Conservation (phyloP, 1,139 yeast species). For the Lodderomyces elongisporus region DNA sequence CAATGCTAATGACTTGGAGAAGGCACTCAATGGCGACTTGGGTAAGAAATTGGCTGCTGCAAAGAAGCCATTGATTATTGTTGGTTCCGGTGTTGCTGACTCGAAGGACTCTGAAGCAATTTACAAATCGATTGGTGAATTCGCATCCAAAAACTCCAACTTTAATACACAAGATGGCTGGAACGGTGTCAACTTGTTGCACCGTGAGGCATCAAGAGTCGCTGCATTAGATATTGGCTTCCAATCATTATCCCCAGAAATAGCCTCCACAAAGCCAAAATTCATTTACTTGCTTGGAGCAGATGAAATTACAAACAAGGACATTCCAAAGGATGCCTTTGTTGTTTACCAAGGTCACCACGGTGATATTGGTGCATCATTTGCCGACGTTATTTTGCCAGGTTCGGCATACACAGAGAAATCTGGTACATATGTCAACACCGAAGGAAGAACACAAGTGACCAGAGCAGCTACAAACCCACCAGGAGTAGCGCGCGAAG, state of each 20-base stretch:
- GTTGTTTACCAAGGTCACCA: constrained; percentile 92
- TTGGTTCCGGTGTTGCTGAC: constrained; percentile 79
- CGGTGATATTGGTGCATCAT: constrained; percentile 86
- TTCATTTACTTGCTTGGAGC: constrained; percentile 80
- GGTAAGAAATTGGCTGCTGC: constrained; percentile 69
- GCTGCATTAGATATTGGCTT: constrained; percentile 88
- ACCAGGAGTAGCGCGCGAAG: constrained; percentile 92
- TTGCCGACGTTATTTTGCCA: constrained; percentile 84
- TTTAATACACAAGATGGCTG: constrained; percentile 69
- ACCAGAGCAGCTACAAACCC: constrained; percentile 87
- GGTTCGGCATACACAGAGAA: constrained; percentile 90
- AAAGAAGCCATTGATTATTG: constrained; percentile 70
- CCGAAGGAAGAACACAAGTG: constrained; percentile 84
- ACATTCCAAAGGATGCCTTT: constrained; percentile 79
- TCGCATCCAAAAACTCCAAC: constrained; percentile 54
- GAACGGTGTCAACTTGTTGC: constrained; percentile 80
- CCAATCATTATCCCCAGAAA: constrained; percentile 48
- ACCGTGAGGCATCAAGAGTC: constrained; percentile 81
- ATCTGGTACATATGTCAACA: constrained; percentile 81
- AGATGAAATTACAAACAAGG: constrained; percentile 67
- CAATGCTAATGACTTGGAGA: constrained; percentile 51
- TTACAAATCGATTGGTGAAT: constrained; percentile 58
- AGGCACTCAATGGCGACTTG: constrained; percentile 61
- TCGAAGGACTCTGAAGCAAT: constrained; percentile 61
- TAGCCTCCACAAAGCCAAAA: constrained; percentile 48